Conservation (phyloP, 1,139 yeast species). For the Candida pseudoviswanathii region DNA sequence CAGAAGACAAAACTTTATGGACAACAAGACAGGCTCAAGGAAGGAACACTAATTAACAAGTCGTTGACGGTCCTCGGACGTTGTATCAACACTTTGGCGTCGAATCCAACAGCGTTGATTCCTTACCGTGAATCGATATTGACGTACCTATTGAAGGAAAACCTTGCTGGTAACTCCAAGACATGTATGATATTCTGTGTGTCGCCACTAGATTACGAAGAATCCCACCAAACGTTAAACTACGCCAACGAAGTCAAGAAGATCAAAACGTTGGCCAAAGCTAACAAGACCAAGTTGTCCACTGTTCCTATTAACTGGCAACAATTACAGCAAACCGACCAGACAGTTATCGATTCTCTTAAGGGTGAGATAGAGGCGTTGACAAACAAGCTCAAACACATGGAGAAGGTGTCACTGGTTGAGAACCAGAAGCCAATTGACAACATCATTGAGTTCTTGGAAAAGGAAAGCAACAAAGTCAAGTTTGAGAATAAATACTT, state of each 20-base stretch:
- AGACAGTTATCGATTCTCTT: constrained; percentile 31
- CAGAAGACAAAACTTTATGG: constrained; percentile 65
- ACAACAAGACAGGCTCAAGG: constrained; percentile 58
- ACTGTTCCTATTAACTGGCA: constrained; percentile 35
- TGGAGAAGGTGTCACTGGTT: constrained; percentile 1
- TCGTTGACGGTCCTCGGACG: constrained; percentile 77
- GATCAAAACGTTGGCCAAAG: constrained; percentile 62
- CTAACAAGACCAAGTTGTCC: constrained; percentile 39
- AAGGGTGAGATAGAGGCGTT: constrained; percentile 34
- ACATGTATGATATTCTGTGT: constrained; percentile 78
- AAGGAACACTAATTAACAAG: constrained; percentile 75
- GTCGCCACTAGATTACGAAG: constrained; percentile 76
- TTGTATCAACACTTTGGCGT: constrained; percentile 57
- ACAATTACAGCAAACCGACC: constrained; percentile 28
- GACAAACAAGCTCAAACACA: constrained; percentile 26
- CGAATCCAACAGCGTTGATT: constrained; percentile 31
- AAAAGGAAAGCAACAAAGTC: constrained; percentile 29
- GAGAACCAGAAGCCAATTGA: constrained; percentile 16
- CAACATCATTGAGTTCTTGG: constrained; percentile 34
- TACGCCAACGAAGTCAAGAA: constrained; percentile 77
- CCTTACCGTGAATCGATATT: constrained; percentile 76
- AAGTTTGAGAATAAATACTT: constrained; percentile 41
- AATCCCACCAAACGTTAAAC: constrained; percentile 68
- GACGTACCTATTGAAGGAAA: constrained; percentile 73
- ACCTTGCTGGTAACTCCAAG: constrained; percentile 72